These are phyloP conservation scores for Candida gigantensis DNA, from an alignment of 1,139 yeast species.

Conservation along the genomic window DNA sequence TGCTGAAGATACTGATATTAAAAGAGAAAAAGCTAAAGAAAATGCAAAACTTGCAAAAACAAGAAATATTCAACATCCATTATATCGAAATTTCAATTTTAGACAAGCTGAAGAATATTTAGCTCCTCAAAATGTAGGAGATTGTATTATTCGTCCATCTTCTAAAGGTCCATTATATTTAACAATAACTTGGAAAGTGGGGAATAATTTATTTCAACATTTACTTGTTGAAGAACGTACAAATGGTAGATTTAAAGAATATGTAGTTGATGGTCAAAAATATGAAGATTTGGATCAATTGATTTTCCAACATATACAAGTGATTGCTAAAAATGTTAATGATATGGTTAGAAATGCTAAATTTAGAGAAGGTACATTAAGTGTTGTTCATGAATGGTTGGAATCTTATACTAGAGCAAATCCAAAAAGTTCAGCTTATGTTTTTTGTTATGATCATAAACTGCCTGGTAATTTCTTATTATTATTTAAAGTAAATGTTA, in stretches of 20 bases:
- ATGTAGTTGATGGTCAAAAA: conserved; percentile 66
- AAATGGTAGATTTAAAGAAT: conserved; percentile 56
- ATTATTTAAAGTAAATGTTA: conserved; percentile 75
- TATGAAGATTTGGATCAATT: conserved; percentile 92
- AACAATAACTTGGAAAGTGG: conserved; percentile 96
- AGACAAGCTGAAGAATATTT: conserved; percentile 91
- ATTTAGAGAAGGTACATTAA: conserved; percentile 78
- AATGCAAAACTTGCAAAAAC: conserved; percentile 54
- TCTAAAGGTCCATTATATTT: conserved; percentile 85
- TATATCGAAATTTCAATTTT: conserved; percentile 79
- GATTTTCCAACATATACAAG: conserved; percentile 83
- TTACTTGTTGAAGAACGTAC: conserved; percentile 77
- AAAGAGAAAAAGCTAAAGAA: conserved; percentile 57
- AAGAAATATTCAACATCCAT: conserved; percentile 90
- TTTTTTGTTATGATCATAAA: conserved; percentile 87
- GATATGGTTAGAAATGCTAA: conserved; percentile 87
- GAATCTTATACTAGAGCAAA: conserved; percentile 89
- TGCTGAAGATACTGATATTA: conserved; percentile 70
- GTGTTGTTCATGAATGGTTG: conserved; percentile 85
- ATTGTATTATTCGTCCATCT: conserved; percentile 91
- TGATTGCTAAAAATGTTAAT: conserved; percentile 79
- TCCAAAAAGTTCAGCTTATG: conserved; percentile 86
- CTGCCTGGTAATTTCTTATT: conserved; percentile 90
- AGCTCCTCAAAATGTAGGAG: conserved; percentile 89
- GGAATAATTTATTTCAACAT: conserved; percentile 88